phyloP scores from a whole-genome alignment of 169 alveolate species.

The Babesia gibsoni region DNA sequence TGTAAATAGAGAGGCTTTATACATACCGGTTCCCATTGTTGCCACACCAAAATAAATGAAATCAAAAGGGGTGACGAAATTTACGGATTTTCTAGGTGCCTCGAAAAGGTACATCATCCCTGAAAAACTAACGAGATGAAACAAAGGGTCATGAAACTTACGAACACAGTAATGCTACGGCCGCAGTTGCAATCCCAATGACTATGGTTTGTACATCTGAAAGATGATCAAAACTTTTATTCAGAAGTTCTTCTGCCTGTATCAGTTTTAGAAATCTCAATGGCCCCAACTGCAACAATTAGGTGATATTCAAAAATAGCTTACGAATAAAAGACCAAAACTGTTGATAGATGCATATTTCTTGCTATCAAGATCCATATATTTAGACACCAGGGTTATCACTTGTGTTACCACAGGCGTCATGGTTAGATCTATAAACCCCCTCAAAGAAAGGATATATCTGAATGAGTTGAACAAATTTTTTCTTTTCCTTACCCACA shows the following conservation, averaged over 20 bases:
- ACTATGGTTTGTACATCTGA: constrained; percentile 72
- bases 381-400: constrained; percentile 28
- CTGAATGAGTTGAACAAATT: not conserved
- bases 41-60: constrained; percentile 74
- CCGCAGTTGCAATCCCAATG: constrained; percentile 72
- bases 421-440: constrained; percentile 70
- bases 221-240: constrained; percentile 69
- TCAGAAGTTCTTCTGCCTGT: constrained; percentile 70
- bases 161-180: constrained; percentile 68
- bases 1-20: not conserved
- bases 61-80: constrained; percentile 68
- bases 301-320: constrained; percentile 18
- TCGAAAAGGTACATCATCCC: constrained; percentile 75
- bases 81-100: constrained; percentile 65
- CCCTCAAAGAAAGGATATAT: constrained; percentile 69
- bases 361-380: not conserved
- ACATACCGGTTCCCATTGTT: constrained; percentile 73
- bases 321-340: constrained; percentile 57
- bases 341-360: constrained; percentile 40
- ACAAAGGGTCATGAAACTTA: not conserved
- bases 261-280: constrained; percentile 69
- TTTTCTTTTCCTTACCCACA: constrained; percentile 9
- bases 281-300: constrained; percentile 63
- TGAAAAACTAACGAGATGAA: constrained; percentile 46
- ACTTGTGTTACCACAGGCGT: constrained; percentile 71